phyloP scores from a whole-genome alignment of 2,329 filamentous ascomycete species.

The Xenoacremonium recifei region DNA sequence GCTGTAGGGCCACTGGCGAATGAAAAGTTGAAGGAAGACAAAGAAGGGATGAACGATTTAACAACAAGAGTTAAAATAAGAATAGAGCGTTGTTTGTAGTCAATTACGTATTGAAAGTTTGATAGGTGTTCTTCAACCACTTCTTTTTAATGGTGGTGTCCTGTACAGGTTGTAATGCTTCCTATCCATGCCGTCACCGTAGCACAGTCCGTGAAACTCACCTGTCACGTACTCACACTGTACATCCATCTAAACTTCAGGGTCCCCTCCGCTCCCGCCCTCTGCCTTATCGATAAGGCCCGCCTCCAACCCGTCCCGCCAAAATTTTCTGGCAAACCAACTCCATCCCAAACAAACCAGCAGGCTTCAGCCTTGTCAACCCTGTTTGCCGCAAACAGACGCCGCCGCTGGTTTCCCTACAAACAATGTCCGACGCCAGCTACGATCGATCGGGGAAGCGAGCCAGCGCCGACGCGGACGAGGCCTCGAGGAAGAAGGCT shows the following conservation, averaged over 20 bases:
- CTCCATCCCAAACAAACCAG: slow-evolving; percentile 15
- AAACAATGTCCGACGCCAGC: slow-evolving; percentile 37
- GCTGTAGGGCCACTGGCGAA: too few species aligned
- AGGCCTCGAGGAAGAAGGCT: slow-evolving; percentile 43
- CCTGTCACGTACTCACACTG: slow-evolving; percentile 11
- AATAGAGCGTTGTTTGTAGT: too few species aligned
- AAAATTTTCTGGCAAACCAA: slow-evolving; percentile 28
- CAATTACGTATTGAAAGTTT: too few species aligned
- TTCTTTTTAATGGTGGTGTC: too few species aligned
- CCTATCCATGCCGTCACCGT: neutral
- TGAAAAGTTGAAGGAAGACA: too few species aligned
- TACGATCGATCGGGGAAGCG: slow-evolving; percentile 38
- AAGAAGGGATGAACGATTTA: too few species aligned
- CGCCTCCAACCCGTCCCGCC: slow-evolving; percentile 20
- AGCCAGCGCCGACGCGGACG: slow-evolving; percentile 43
- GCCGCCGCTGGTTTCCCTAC: slow-evolving; percentile 6
- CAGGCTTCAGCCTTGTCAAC: slow-evolving; percentile 23
- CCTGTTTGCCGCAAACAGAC: slow-evolving; percentile 8
- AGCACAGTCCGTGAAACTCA: neutral
- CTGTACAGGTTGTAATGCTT: too few species aligned
- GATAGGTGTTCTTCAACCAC: too few species aligned
- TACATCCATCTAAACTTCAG: slow-evolving; percentile 2
- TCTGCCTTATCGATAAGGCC: slow-evolving; percentile 34
- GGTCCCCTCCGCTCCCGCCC: too few species aligned
- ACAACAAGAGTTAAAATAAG: too few species aligned